Evolutionary conservation across 345 rosid genomes (phyloP).

Genomic region (Anastatica hierochuntica): DNA sequence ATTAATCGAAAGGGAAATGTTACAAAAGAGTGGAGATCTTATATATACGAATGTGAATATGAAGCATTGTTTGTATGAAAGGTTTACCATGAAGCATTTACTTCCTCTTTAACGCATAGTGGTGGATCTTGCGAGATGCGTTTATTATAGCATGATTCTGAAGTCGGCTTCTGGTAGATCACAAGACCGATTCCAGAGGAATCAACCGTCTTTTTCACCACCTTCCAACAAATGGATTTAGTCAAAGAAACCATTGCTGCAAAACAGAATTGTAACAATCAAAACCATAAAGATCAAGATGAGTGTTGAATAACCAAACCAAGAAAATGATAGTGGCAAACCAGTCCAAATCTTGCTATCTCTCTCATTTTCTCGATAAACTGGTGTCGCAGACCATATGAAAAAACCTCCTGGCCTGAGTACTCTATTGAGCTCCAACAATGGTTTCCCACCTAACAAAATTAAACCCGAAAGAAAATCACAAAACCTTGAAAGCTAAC

Average conservation of each 20-base stretch:
- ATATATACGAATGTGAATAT: neutral
- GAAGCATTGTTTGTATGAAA: neutral
- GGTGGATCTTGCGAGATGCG: slow-evolving; percentile 52
- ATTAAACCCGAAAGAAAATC: neutral
- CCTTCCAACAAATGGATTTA: slow-evolving; percentile 76
- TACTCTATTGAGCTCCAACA: slow-evolving; percentile 82
- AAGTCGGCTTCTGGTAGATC: slow-evolving; percentile 68
- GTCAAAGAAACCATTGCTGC: slow-evolving; percentile 77
- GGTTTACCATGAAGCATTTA: slow-evolving; percentile 58
- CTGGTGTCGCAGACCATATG: slow-evolving; percentile 95
- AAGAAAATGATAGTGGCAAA: slow-evolving; percentile 21
- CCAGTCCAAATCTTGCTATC: slow-evolving; percentile 63
- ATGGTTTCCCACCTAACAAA: slow-evolving; percentile 72
- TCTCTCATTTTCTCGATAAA: slow-evolving; percentile 53
- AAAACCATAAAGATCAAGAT: neutral
- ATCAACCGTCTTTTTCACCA: slow-evolving; percentile 49
- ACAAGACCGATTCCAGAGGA: slow-evolving; percentile 69
- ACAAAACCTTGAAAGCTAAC: neutral
- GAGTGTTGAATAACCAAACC: neutral
- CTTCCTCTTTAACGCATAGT: slow-evolving; percentile 40
- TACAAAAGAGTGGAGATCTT: neutral
- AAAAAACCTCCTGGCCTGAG: slow-evolving; percentile 95
- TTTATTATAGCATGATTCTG: slow-evolving; percentile 54
- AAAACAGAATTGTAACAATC: slow-evolving; percentile 4
- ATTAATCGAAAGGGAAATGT: neutral